phyloP scores from a whole-genome alignment of 1,284 basidiomycete species.

The Irpex lacteus region DNA sequence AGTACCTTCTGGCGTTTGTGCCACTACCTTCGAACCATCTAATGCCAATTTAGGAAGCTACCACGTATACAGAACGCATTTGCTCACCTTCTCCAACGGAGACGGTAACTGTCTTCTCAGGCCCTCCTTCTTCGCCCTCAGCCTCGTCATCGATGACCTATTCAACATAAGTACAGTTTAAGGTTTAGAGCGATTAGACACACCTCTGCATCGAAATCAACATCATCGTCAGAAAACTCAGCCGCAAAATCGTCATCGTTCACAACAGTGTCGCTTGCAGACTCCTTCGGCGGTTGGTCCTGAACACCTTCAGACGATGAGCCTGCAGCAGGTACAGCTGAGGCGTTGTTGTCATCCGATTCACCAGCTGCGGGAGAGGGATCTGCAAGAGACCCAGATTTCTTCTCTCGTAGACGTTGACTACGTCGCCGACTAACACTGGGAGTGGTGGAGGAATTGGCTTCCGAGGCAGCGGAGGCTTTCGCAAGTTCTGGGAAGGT shows the following conservation, averaged over 20 bases:
- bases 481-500: slow-evolving; percentile 26
- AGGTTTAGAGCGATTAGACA: slow-evolving; percentile 7
- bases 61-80: not conserved
- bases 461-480: slow-evolving; percentile 31
- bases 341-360: slow-evolving; percentile 19
- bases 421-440: slow-evolving; percentile 68
- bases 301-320: slow-evolving; percentile 5
- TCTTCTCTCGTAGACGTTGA: slow-evolving; percentile 78
- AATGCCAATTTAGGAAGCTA: not conserved
- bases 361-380: slow-evolving; percentile 22
- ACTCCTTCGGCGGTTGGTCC: slow-evolving; percentile 26
- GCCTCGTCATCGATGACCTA: slow-evolving; percentile 69
- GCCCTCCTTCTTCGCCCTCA: slow-evolving; percentile 64
- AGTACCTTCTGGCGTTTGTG: slow-evolving; percentile 95
- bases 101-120: slow-evolving; percentile 85
- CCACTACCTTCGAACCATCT: slow-evolving; percentile 91
- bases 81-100: slow-evolving; percentile 74
- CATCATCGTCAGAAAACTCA: slow-evolving; percentile 79
- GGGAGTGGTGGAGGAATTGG: slow-evolving; percentile 30
- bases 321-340: slow-evolving; percentile 21
- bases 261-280: slow-evolving; percentile 52
- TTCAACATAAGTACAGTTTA: not conserved
- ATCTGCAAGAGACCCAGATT: slow-evolving; percentile 31
- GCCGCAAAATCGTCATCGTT: slow-evolving; percentile 60
- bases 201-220: slow-evolving; percentile 65